Percentiles rank a stretch among this genome's conserved stretches.
Conservation (phyloP, 2,329 filamentous ascomycete genomes). For the Fusarium pseudocircinatum region DNA sequence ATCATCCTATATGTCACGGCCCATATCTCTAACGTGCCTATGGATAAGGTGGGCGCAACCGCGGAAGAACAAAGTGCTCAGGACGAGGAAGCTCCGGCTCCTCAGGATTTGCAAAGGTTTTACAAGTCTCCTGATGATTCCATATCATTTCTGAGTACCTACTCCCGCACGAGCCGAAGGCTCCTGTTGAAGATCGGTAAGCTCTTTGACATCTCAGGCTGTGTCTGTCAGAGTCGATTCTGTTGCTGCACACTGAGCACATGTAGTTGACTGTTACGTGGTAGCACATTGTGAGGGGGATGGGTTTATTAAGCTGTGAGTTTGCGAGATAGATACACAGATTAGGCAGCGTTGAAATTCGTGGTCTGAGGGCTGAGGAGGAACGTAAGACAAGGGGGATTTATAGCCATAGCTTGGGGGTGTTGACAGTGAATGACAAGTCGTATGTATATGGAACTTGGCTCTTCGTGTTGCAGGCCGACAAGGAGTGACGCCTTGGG, state of each 20-base stretch:
- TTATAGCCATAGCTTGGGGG: neutral
- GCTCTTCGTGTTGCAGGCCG: fast-evolving
- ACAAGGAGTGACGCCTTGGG: neutral
- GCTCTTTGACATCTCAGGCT: neutral
- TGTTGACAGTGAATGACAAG: neutral
- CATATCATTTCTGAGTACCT: neutral
- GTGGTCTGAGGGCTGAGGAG: too few species aligned
- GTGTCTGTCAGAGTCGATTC: neutral
- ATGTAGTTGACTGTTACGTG: constrained; percentile 1
- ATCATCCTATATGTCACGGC: too few species aligned
- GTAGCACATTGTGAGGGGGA: constrained; percentile 1
- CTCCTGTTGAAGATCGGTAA: fast-evolving
- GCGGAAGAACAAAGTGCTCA: neutral
- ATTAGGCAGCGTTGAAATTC: neutral
- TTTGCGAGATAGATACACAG: neutral
- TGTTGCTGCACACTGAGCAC: neutral
- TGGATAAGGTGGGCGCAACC: neutral
- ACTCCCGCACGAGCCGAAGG: neutral
- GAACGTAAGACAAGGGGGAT: neutral
- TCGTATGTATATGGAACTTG: fast-evolving
- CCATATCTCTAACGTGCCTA: too few species aligned
- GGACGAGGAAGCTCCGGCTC: neutral
- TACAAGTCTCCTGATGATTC: neutral
- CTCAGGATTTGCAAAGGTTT: neutral
- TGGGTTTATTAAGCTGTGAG: neutral